Evolutionary conservation across 208 protist genomes (phyloP).

Genomic region (Leishmania amazonensis): DNA sequence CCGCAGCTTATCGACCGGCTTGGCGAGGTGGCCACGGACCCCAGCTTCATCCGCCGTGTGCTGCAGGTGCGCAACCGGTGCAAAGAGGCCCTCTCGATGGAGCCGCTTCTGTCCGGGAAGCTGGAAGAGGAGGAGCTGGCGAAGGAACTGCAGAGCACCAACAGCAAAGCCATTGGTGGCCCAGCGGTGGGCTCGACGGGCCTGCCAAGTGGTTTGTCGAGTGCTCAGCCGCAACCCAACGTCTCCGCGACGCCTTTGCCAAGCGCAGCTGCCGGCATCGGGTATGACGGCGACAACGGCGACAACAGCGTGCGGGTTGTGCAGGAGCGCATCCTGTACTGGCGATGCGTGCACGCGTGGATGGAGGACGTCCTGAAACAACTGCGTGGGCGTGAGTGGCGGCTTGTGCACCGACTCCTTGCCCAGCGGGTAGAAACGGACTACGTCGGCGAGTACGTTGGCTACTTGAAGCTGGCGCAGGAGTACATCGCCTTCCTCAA

Average conservation of each 20-base stretch:
- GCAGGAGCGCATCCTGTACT: conserved; percentile 72
- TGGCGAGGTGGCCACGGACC: conserved; percentile 56
- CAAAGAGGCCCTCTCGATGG: conserved; percentile 55
- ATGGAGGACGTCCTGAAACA: conserved; percentile 73
- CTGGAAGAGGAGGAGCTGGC: conserved; percentile 32
- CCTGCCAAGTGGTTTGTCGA: not conserved
- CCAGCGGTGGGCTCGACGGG: not conserved
- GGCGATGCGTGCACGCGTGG: conserved; percentile 68
- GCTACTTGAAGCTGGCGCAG: conserved; percentile 53
- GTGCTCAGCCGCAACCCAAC: not conserved
- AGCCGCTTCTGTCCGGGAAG: conserved; percentile 40
- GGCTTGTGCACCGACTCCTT: conserved; percentile 73
- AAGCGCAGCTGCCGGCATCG: not conserved
- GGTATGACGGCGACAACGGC: conserved; percentile 19
- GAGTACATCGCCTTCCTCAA: conserved; percentile 72
- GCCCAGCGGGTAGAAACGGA: conserved; percentile 66
- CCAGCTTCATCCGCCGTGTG: conserved; percentile 63
- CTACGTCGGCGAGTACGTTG: conserved; percentile 73
- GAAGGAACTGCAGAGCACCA: conserved; percentile 20
- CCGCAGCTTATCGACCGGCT: conserved; percentile 74
- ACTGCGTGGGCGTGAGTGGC: conserved; percentile 84
- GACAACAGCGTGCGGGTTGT: conserved; percentile 33
- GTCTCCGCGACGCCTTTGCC: not conserved
- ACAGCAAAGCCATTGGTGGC: conserved; percentile 2
- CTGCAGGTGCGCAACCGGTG: conserved; percentile 70